Conservation (phyloP, 768 basidiomycete species). For the Exidia glandulosa region DNA sequence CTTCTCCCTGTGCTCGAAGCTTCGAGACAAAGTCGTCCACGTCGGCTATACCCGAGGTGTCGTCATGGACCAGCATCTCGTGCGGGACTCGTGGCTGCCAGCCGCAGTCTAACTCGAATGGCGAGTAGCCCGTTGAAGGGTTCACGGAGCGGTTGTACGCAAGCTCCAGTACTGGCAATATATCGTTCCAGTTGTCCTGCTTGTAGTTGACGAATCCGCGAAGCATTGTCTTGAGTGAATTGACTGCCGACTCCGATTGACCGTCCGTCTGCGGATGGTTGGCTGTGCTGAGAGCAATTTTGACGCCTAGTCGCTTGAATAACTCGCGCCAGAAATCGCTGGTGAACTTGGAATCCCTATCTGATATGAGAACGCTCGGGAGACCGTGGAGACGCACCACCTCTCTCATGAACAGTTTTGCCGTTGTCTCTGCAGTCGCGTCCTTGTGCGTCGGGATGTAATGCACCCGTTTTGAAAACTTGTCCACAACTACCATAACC, state of each 20-base stretch:
- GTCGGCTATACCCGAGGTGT: no score
- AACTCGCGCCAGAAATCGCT: not conserved
- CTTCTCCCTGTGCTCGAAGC: no score
- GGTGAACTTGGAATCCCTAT: not conserved
- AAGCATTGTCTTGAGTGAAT: constrained; percentile 29
- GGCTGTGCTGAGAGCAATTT: not conserved
- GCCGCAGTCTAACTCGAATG: constrained; percentile 21
- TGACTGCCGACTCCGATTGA: constrained; percentile 4
- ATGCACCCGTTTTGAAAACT: constrained; percentile 11
- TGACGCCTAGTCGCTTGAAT: not conserved
- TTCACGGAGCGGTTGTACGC: constrained; percentile 22
- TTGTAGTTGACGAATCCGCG: constrained; percentile 21
- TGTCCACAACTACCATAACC: no score
- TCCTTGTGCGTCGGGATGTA: constrained; percentile 10
- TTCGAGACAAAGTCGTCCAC: no score
- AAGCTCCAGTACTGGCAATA: constrained; percentile 23
- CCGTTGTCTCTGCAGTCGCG: no score
- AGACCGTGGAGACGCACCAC: no score
- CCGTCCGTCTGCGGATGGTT: not conserved
- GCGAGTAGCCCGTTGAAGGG: constrained; percentile 17
- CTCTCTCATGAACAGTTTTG: not conserved
- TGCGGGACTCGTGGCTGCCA: no score
- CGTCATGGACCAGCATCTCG: no score
- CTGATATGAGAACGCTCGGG: not conserved
- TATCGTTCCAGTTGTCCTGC: constrained; percentile 25